phyloP scores from a whole-genome alignment of 2,329 filamentous ascomycete species.

The Claviceps spartinae region DNA sequence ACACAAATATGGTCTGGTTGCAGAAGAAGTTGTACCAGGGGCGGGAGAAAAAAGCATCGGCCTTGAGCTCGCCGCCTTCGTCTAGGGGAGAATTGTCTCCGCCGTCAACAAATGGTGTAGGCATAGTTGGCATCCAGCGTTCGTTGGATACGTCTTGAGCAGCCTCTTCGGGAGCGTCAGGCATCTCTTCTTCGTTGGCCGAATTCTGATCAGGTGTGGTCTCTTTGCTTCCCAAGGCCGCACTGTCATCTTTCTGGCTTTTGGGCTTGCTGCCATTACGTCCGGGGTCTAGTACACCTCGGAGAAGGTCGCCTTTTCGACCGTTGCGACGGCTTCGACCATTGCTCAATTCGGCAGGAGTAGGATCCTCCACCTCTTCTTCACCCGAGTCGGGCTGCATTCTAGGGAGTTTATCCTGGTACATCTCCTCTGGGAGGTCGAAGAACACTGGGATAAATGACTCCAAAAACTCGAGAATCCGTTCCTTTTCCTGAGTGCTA shows the following conservation, averaged over 20 bases:
- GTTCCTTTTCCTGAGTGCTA: conserved; percentile 58
- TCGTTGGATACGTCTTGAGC: conserved; percentile 51
- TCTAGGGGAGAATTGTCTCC: conserved; percentile 41
- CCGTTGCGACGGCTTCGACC: conserved; percentile 55
- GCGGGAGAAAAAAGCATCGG: conserved; percentile 67
- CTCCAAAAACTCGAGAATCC: conserved; percentile 63
- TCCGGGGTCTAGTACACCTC: conserved; percentile 69
- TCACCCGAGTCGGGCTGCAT: conserved; percentile 58
- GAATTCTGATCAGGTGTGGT: conserved; percentile 77
- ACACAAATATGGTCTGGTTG: conserved; percentile 85
- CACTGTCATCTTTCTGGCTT: conserved; percentile 65
- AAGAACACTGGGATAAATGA: conserved; percentile 67
- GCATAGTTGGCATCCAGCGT: conserved; percentile 49
- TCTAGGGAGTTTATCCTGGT: conserved; percentile 52
- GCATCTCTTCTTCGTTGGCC: conserved; percentile 62
- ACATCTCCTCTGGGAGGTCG: conserved; percentile 55
- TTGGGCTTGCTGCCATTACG: conserved; percentile 58
- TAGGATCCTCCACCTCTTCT: conserved; percentile 63
- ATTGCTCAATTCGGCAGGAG: conserved; percentile 57
- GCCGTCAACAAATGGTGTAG: conserved; percentile 38
- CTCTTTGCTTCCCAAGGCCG: conserved; percentile 69
- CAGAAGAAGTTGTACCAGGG: conserved; percentile 80
- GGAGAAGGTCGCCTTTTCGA: conserved; percentile 69
- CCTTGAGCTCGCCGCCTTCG: conserved; percentile 52
- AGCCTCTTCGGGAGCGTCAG: conserved; percentile 44